phyloP scores from a whole-genome alignment of 768 basidiomycete genomes.

The Mycena belliarum region DNA sequence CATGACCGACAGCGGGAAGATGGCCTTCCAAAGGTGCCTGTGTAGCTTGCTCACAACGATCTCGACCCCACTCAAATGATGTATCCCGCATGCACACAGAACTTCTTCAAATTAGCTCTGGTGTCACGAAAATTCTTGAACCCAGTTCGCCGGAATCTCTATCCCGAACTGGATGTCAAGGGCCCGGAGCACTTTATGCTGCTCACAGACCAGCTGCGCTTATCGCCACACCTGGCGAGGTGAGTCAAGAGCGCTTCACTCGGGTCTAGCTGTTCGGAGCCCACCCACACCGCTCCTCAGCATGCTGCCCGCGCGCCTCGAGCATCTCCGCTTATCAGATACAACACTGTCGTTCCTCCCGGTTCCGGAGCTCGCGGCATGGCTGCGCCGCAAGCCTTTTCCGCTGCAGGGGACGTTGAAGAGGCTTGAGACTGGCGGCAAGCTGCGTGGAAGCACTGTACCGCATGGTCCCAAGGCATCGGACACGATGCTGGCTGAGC shows the following conservation, averaged over 20 bases:
- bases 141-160: slow-evolving; percentile 19
- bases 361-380: background rate
- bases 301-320: slow-evolving; percentile 6
- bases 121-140: slow-evolving; percentile 18
- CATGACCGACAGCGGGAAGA: slow-evolving; percentile 6
- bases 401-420: slow-evolving; percentile 14
- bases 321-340: slow-evolving; percentile 11
- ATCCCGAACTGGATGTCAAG: slow-evolving; percentile 11
- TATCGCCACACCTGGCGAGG: slow-evolving; percentile 21
- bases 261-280: slow-evolving; percentile 9
- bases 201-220: slow-evolving; percentile 20
- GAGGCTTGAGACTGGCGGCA: slow-evolving; percentile 8
- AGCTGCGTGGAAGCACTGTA: background rate
- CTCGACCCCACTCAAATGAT: too few species aligned
- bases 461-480: background rate
- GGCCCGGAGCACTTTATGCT: slow-evolving; percentile 19
- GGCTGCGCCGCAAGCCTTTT: slow-evolving; percentile 2
- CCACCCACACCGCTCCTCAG: slow-evolving; percentile 4
- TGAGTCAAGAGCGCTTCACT: slow-evolving; percentile 15
- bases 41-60: background rate
- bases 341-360: background rate
- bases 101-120: slow-evolving; percentile 15
- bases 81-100: background rate
- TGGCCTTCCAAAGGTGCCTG: slow-evolving; percentile 19
- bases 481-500: slow-evolving; percentile 2